Percentiles rank a stretch among this genome's conserved stretches.
These are phyloP conservation scores for Schwanniomyces vanrijiae DNA, from an alignment of 805 yeast species.

Conservation along the genomic window DNA sequence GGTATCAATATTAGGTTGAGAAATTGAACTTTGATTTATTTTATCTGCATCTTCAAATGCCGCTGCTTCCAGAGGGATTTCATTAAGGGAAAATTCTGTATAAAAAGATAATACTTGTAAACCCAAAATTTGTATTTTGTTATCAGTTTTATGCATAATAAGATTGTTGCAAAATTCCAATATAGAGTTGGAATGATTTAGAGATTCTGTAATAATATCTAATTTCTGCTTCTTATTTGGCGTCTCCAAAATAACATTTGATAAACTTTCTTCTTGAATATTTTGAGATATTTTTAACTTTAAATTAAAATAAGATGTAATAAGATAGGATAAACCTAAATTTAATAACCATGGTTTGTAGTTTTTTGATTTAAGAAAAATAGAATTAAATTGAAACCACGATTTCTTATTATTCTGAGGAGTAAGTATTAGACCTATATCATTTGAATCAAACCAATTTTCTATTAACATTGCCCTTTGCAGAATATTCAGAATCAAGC, in stretches of 20 bases:
- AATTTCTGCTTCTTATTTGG: slow-evolving; percentile 28
- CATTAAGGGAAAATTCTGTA: too few relatives aligned
- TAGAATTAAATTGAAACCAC: slow-evolving; percentile 27
- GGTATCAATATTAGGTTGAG: neutral
- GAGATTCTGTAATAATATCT: slow-evolving; percentile 16
- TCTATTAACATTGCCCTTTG: slow-evolving; percentile 11
- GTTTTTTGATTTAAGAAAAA: slow-evolving; percentile 15
- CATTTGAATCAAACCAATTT: slow-evolving; percentile 9
- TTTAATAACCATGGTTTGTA: slow-evolving; percentile 42
- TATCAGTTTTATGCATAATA: slow-evolving; percentile 11
- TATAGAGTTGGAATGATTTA: slow-evolving; percentile 17
- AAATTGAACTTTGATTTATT: too few relatives aligned
- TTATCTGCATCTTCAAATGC: neutral
- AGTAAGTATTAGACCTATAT: slow-evolving; percentile 9
- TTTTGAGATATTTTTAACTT: slow-evolving; percentile 7
- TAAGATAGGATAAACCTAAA: slow-evolving; percentile 32
- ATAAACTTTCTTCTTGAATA: neutral
- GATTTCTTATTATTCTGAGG: neutral
- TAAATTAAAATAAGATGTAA: slow-evolving; percentile 28
- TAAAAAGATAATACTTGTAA: slow-evolving; percentile 18
- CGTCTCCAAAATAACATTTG: slow-evolving; percentile 4
- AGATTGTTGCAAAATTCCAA: slow-evolving; percentile 27
- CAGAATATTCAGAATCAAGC: slow-evolving; percentile 22
- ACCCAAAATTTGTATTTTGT: slow-evolving; percentile 13
- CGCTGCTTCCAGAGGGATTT: too few relatives aligned